Base-by-base conservation (phyloP, 805 yeast genomes). In the Candida oleophila region DNA sequence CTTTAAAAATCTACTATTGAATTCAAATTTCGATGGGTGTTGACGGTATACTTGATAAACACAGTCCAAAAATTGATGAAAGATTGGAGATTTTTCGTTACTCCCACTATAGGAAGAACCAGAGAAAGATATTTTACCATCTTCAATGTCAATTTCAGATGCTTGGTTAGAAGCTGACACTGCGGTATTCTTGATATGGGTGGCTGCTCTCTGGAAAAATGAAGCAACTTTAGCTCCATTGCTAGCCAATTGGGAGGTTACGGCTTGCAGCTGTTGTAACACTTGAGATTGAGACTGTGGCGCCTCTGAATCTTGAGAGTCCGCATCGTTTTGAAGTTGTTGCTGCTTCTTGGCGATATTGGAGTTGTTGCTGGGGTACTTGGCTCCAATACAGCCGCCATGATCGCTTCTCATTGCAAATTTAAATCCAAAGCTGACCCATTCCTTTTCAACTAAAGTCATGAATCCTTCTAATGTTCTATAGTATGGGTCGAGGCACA, bases 341-440 rank as follows among this genome's bases (percentile, higher is more conserved):
- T 51, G 54, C 19, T 48, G 43, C 8, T 51, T 49, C 2, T 55
- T 48, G 43, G 56, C 60, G 21, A 60, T 60, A 8, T 9, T 11
- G 4, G 19, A 9, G 18, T 36, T 36, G 8, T 18, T 36, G 22
- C 8, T 19, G n/a, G 39, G 4, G 15, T 64, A 48, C 3, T 62
- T 49, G 1, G 77, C 76, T 1, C 77, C 76, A 16, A 65, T 62
- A 46, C 76, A 70, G 2, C 76, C 81, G 19, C 91, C 74, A 63
- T 87, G 91, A 32, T 94, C 96, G 19, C 82, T 82, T 50, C 99
- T 69, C 52, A 89, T 94, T 45, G 81, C 79, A 60, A 92, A 94
- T 54, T 89, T 78, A 68, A 90, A 96, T 0, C 99, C 99, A 70
- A 92, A 92, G 40, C 96, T 81, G 2, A 89, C 73, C 98, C 98